Evolutionary conservation across 768 basidiomycete genomes (phyloP), one percentile per base, ranked within the genome.

Genomic region (Boletus rufocinnamomeus): DNA sequence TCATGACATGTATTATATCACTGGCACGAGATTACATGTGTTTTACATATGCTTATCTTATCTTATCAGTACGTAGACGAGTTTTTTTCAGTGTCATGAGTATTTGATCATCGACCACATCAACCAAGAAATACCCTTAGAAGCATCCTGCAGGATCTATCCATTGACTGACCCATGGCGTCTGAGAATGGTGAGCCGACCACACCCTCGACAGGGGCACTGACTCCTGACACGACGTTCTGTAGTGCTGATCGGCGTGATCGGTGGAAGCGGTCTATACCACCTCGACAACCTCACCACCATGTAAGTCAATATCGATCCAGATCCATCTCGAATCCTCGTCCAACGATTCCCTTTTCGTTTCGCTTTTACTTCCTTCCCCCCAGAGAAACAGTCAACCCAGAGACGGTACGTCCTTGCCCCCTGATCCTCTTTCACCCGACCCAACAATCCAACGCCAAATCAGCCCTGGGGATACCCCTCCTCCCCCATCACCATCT

Each of bases 231-330:
- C 27, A 11, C 11, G 3, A 23, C 5, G 5, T 43, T 34, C 2
- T 7, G 7, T 62, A 92, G 90, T 92, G 19, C 77, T 93, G 47
- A 82, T 95, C 49, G 94, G 93, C 38, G 88, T 95, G 51, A 95
- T 96, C 58, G 94, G 94, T 21, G 94, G 94, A 30, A 93, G 89
- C 63, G 95, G 95, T 6, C 75, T 98, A 28, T 98, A 98, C 77
- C 87, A 95, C 71, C 82, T 98, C 40, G 91, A 95, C 73, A 95
- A 96, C 73, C 77, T 98, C 56, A 91, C 88, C 14, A 81, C 89
- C 61, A 79, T 95, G 94, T 94, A 70, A 75, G 91, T 80, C 10
- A 4, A 41, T 19, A n/a, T 53, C 9, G 48, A 16, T 19, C 8
- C 13, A 25, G 16, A 41, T 6, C 7, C 16, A 16, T 32, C 10